Evolutionary conservation across 306 rosid species (phyloP), one percentile per base, ranked within the genome.

Genomic region (Heteromeles arbutifolia): DNA sequence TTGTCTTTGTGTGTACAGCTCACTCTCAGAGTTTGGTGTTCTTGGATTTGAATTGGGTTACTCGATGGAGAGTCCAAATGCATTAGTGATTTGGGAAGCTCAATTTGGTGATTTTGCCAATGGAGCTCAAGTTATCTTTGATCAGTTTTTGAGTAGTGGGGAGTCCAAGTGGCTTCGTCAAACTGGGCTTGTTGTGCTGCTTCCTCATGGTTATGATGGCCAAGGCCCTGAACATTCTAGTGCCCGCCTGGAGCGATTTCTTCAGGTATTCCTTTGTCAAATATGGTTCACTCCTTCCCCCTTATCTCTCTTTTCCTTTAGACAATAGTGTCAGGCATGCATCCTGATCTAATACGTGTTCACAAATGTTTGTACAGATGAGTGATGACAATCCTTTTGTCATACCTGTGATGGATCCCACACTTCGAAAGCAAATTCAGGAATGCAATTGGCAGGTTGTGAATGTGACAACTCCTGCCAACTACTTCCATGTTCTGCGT

Each of bases 201-300:
- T 95, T 82, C 99, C 99, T 65, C 97, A 95, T 85, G 97, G 99
- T 77, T 95, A 90, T 22, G 97, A 92, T 79, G 97, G 99, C 72
- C 97, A 95, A 79, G 99, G 99, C 76, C 99, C 99, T 78, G 99
- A 92, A 84, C 99, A 95, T 86, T 92, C 97, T 63, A 92, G 97
- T 90, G 97, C 90, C 56, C 84, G 91, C 77, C 41, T 95, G 84
- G 99, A 95, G 82, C 92, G 97, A 74, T 95, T 86, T 82, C 99
- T 95, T 78, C 99, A 89, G 97, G 98, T 90, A 74, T 22, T 77
- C 48, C 15, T 26, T 67, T 19, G 44, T 19, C 67, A 28, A 29
- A 63, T 29, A 29, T 63, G 41, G 6, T 29, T 21, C 22, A 5
- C 10, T 25, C 8, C 67, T 37, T 7, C 67, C 37, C 7, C n/a